Percentiles rank a stretch among this genome's conserved stretches.
Evolutionary conservation across 768 basidiomycete species (phyloP).

Genomic region (Ramaria sp.): DNA sequence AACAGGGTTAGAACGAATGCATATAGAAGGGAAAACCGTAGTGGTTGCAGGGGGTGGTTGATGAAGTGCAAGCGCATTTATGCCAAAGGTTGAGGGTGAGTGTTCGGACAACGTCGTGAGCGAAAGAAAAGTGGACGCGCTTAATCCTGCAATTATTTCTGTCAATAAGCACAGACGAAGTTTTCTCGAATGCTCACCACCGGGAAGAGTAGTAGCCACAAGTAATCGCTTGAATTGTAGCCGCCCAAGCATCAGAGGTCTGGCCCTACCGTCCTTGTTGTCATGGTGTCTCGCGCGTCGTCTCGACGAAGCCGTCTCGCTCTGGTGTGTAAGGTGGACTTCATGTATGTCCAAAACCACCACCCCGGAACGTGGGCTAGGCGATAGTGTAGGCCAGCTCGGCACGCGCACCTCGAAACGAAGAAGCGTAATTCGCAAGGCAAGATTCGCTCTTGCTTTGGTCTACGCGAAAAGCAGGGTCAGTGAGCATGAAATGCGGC

Average conservation of each 20-base stretch:
- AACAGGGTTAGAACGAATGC: background rate
- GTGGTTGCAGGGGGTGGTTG: background rate
- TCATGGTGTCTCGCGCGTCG: slow-evolving; percentile 19
- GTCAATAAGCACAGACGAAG: background rate
- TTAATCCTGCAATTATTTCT: slow-evolving; percentile 5
- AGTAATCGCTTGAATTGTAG: slow-evolving; percentile 3
- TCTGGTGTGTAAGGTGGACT: slow-evolving; percentile 29
- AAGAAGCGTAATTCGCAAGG: slow-evolving; percentile 41
- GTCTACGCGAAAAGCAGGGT: background rate
- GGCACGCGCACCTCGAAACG: slow-evolving; percentile 62
- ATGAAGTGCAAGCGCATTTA: background rate
- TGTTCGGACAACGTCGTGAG: background rate
- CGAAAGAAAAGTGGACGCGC: slow-evolving; percentile 9
- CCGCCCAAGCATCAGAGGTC: background rate
- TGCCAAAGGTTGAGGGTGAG: background rate
- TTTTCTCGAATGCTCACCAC: slow-evolving; percentile 1
- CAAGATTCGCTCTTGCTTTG: slow-evolving; percentile 13
- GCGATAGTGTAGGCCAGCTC: slow-evolving; percentile 31
- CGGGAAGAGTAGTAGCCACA: slow-evolving; percentile 8
- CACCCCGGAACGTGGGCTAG: slow-evolving; percentile 51
- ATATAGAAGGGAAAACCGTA: background rate
- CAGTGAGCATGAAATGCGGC: background rate
- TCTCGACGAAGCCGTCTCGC: slow-evolving; percentile 14
- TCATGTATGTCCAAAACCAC: slow-evolving; percentile 54
- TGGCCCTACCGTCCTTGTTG: background rate